Conservation (phyloP, 148 eudicot genomes). For the Camellia lanceoleosa region DNA sequence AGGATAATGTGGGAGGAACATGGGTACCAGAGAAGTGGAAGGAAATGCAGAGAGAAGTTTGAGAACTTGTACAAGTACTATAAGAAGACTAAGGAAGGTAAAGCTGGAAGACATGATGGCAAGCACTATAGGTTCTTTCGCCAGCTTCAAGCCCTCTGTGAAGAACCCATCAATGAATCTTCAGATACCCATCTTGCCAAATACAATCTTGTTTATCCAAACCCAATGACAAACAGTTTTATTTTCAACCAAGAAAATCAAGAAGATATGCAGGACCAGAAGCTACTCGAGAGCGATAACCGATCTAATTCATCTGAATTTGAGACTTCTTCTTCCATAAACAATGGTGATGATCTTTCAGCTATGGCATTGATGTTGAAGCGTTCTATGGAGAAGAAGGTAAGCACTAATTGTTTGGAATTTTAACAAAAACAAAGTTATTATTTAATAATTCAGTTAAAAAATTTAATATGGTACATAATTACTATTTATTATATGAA, state of each 20-base stretch:
- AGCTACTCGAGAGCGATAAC: conserved; percentile 40
- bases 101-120: conserved; percentile 96
- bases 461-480: too few species aligned
- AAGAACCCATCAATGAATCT: not conserved
- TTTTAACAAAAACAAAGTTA: too few species aligned
- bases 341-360: conserved; percentile 20
- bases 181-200: not conserved
- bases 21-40: conserved; percentile 93
- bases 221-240: conserved; percentile 2
- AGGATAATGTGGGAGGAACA: conserved; percentile 89
- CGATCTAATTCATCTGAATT: conserved; percentile 61
- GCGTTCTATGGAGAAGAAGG: conserved; percentile 25
- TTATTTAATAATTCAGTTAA: too few species aligned
- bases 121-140: conserved; percentile 83
- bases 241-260: conserved; percentile 16
- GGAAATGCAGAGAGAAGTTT: conserved; percentile 92
- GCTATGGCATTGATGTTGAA: conserved; percentile 13
- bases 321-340: conserved; percentile 50
- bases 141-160: conserved; percentile 89
- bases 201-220: conserved; percentile 1
- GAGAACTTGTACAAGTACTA: conserved; percentile 91
- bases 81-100: conserved; percentile 96
- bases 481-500: too few species aligned
- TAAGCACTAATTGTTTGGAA: too few species aligned
- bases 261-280: conserved; percentile 15